Evolutionary conservation across 345 rosid genomes (phyloP).

Genomic region (Capsella bursapastoris): DNA sequence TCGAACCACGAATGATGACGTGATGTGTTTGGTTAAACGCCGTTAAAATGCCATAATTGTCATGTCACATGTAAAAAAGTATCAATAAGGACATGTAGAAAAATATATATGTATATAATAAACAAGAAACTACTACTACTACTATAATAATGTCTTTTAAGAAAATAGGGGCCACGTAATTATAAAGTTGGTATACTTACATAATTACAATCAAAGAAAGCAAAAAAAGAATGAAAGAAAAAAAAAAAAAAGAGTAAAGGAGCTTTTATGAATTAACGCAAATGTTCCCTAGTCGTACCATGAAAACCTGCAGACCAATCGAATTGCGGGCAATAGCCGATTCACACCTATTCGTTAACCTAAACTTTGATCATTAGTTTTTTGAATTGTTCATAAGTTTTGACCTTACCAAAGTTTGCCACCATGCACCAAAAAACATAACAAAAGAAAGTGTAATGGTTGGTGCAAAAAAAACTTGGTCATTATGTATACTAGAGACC

Average conservation of each 20-base stretch:
- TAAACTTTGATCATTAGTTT: background rate
- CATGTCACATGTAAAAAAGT: slow-evolving; percentile 25
- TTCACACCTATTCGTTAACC: slow-evolving; percentile 3
- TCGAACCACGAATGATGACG: slow-evolving; percentile 35
- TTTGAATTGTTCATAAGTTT: too few species aligned
- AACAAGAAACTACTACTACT: background rate
- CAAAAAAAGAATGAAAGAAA: too few species aligned
- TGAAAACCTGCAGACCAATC: slow-evolving; percentile 43
- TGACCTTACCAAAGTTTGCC: too few species aligned
- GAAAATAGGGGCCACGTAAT: slow-evolving; percentile 3
- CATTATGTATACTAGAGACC: background rate
- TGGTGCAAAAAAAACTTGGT: background rate
- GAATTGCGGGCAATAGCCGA: slow-evolving; percentile 35
- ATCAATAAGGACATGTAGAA: slow-evolving; percentile 1
- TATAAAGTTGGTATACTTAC: slow-evolving; percentile 27
- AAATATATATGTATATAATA: background rate
- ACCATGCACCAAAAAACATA: too few species aligned
- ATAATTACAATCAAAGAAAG: slow-evolving; percentile 27
- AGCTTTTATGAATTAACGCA: slow-evolving; percentile 36
- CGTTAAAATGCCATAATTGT: slow-evolving; percentile 40
- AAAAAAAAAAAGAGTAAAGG: background rate
- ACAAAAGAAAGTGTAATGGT: too few species aligned
- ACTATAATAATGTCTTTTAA: background rate
- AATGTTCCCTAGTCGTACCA: slow-evolving; percentile 42
- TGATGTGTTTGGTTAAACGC: slow-evolving; percentile 33